Percentiles rank a stretch among this genome's conserved stretches.
These are phyloP conservation scores for Apiotrichum siamense DNA, from an alignment of 1,284 basidiomycete genomes.

Conservation along the genomic window DNA sequence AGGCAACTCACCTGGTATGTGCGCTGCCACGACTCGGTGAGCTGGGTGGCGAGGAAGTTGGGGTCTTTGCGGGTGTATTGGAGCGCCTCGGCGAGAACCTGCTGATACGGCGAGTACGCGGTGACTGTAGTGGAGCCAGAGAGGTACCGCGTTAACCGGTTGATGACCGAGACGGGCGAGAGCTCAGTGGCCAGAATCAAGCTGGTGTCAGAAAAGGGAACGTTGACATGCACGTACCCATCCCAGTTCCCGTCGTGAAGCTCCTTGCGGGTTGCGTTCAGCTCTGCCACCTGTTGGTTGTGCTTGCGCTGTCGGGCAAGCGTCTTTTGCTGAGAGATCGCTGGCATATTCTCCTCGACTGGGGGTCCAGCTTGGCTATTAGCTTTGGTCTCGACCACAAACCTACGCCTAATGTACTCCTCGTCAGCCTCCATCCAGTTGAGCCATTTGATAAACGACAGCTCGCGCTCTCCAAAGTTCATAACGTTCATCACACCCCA, in stretches of 20 bases:
- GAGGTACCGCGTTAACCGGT: constrained; percentile 67
- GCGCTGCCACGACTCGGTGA: constrained; percentile 85
- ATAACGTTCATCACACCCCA: constrained; percentile 78
- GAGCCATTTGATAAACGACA: constrained; percentile 61
- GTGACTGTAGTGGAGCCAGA: constrained; percentile 80
- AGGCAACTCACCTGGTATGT: constrained; percentile 64
- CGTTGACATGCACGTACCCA: constrained; percentile 52
- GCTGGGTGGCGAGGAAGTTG: constrained; percentile 67
- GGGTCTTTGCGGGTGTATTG: constrained; percentile 61
- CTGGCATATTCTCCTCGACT: constrained; percentile 30
- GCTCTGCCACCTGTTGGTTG: constrained; percentile 42
- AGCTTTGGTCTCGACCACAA: not conserved
- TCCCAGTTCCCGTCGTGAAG: constrained; percentile 84
- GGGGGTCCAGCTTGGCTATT: constrained; percentile 27
- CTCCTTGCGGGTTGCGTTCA: constrained; percentile 66
- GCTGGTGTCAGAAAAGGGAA: constrained; percentile 49
- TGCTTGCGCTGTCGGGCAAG: constrained; percentile 28
- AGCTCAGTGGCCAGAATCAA: constrained; percentile 78
- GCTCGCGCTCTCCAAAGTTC: constrained; percentile 68
- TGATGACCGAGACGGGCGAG: constrained; percentile 75
- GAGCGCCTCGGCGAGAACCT: constrained; percentile 74
- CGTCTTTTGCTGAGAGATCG: constrained; percentile 30
- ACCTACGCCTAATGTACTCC: constrained; percentile 50
- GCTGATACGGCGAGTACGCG: constrained; percentile 74
- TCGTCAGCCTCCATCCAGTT: constrained; percentile 90